These are phyloP conservation scores for Cylindrotheca fusiformis DNA, from an alignment of 108 stramenopile genomes.

Conservation along the genomic window DNA sequence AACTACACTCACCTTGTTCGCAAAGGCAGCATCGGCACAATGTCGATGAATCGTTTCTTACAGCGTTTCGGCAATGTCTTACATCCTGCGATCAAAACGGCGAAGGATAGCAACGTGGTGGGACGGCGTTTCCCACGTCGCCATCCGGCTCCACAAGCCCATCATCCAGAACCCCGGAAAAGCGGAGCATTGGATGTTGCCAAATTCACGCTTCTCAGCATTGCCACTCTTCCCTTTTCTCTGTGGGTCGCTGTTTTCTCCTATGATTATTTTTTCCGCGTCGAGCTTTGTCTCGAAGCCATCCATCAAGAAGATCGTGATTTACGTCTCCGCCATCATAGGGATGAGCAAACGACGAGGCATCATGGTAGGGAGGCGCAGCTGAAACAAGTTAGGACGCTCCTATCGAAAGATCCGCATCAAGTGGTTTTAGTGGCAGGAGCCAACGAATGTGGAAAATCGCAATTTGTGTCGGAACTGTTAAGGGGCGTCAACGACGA, in stretches of 20 bases:
- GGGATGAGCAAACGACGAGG: neutral
- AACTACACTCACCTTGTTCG: no score
- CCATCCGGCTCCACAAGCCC: no score
- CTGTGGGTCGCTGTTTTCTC: constrained; percentile 13
- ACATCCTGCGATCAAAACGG: no score
- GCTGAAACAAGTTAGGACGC: constrained; percentile 11
- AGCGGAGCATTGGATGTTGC: constrained; percentile 9
- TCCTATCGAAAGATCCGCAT: constrained; percentile 7
- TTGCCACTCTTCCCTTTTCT: constrained; percentile 21
- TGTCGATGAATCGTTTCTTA: no score
- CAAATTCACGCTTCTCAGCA: constrained; percentile 8
- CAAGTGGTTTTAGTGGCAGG: constrained; percentile 22
- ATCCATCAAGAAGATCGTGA: constrained; percentile 1
- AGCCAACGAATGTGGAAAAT: constrained; percentile 19
- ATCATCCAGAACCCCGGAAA: neutral
- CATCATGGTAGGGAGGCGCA: constrained; percentile 9
- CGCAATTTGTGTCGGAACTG: constrained; percentile 10
- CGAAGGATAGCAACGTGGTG: no score
- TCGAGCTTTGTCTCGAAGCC: constrained; percentile 14
- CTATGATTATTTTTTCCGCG: constrained; percentile 18
- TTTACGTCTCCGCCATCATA: neutral
- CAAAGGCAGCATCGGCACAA: no score
- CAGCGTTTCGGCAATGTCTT: no score
- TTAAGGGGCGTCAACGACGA: constrained; percentile 1
- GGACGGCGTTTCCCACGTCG: no score